Evolutionary conservation across 192 early-diverging fungal genomes (phyloP).

Genomic region (Entophlyctis helioformis): DNA sequence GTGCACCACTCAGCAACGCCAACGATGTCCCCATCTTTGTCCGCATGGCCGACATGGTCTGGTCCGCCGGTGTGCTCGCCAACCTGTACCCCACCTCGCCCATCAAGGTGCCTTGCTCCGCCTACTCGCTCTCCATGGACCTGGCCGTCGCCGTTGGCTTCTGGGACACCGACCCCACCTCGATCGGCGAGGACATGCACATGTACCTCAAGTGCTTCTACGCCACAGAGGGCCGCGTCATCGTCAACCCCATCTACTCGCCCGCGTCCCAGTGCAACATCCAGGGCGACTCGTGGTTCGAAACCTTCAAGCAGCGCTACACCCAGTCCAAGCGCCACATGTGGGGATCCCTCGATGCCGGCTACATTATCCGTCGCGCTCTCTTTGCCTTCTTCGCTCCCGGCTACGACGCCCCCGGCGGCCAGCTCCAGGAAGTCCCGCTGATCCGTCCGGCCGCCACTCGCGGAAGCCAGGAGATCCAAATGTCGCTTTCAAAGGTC

Average conservation of each 20-base stretch:
- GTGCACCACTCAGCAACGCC: conserved; percentile 28
- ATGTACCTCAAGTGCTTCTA: conserved; percentile 61
- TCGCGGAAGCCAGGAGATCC: neutral
- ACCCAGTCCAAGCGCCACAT: conserved; percentile 53
- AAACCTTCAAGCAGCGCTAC: conserved; percentile 42
- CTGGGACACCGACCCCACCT: conserved; percentile 51
- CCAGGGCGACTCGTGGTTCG: conserved; percentile 27
- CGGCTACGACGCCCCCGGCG: conserved; percentile 6
- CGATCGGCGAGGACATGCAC: conserved; percentile 59
- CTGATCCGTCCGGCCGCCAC: neutral
- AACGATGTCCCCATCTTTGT: conserved; percentile 54
- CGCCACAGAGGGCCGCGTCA: conserved; percentile 40
- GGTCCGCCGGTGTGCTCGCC: conserved; percentile 52
- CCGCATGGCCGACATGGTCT: conserved; percentile 47
- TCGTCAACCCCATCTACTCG: conserved; percentile 42
- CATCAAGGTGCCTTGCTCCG: conserved; percentile 51
- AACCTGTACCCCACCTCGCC: conserved; percentile 42
- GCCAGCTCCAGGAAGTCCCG: conserved; percentile 1
- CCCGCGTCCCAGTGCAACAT: conserved; percentile 43
- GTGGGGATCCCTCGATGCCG: conserved; percentile 47
- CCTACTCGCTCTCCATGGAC: conserved; percentile 51
- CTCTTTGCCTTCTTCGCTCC: conserved; percentile 18
- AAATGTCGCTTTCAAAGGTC: conserved; percentile 2
- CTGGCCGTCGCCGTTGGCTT: conserved; percentile 48
- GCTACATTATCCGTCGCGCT: conserved; percentile 31